Percentiles rank a stretch among this genome's conserved stretches.
phyloP scores from a whole-genome alignment of 2,329 filamentous ascomycete species.

The Penicillium glabrum region DNA sequence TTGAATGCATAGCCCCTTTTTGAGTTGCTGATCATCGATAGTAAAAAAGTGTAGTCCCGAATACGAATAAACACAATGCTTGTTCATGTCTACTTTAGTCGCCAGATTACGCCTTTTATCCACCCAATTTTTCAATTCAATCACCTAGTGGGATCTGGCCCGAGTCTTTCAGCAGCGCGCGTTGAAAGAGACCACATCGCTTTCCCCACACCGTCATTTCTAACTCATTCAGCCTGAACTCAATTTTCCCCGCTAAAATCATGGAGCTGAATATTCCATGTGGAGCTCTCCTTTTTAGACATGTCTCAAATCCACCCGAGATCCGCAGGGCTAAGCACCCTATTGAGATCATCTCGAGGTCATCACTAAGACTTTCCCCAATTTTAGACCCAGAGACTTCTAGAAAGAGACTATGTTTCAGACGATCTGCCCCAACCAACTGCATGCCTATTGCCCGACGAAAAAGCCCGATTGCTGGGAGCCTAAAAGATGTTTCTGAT shows the following conservation, averaged over 20 bases:
- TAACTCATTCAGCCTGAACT: not conserved
- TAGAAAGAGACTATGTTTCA: conserved; percentile 7
- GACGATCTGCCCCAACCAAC: conserved; percentile 5
- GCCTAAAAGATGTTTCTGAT: not conserved
- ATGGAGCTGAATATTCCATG: not conserved
- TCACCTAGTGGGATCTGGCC: too few relatives aligned
- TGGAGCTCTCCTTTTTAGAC: not conserved
- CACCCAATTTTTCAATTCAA: too few relatives aligned
- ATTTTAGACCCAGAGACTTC: not conserved
- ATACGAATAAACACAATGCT: not conserved
- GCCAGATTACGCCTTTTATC: too few relatives aligned
- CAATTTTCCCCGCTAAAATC: not conserved
- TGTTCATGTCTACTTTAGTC: not conserved
- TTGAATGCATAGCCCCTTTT: not conserved
- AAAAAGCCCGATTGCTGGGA: not conserved
- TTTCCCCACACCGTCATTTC: not conserved
- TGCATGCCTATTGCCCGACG: not conserved
- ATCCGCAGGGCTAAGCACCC: not conserved
- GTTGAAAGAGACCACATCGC: not conserved
- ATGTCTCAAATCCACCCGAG: not conserved
- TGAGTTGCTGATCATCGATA: not conserved
- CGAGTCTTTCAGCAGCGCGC: too few relatives aligned
- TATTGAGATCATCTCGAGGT: not conserved
- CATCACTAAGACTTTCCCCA: not conserved
- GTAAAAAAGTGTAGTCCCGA: not conserved